phyloP scores from a whole-genome alignment of 1,284 basidiomycete species.

The Fomitopsis schrenkii region DNA sequence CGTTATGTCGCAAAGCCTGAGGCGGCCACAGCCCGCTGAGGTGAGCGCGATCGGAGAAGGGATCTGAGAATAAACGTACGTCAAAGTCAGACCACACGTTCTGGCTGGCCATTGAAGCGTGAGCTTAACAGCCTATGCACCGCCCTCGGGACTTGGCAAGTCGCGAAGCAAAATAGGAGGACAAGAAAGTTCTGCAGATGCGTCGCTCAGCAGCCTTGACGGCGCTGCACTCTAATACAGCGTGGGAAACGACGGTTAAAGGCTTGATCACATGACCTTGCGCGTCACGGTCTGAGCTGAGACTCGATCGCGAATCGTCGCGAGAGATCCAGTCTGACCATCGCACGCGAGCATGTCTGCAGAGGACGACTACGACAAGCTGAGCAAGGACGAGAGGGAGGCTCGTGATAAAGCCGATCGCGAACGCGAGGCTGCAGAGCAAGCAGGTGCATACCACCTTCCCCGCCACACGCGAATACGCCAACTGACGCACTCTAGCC shows the following conservation, averaged over 20 bases:
- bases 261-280: not conserved
- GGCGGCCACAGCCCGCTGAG: slow-evolving; percentile 10
- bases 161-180: not conserved
- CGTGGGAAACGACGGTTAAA: slow-evolving; percentile 3
- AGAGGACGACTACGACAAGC: slow-evolving; percentile 67
- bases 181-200: not conserved
- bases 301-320: not conserved
- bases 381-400: slow-evolving; percentile 76
- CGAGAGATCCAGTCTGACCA: not conserved
- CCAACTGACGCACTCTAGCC: slow-evolving; percentile 40
- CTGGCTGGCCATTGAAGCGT: slow-evolving; percentile 36
- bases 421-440: slow-evolving; percentile 73
- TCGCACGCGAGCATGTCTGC: slow-evolving; percentile 15
- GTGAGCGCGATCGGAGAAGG: slow-evolving; percentile 6
- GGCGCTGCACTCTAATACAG: not conserved
- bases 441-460: slow-evolving; percentile 65
- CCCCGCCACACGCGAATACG: slow-evolving; percentile 13
- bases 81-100: slow-evolving; percentile 62
- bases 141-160: not conserved
- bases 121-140: not conserved
- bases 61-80: slow-evolving; percentile 32
- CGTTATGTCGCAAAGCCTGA: slow-evolving; percentile 42
- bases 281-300: not conserved
- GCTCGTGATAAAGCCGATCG: slow-evolving; percentile 66
- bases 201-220: not conserved